Percentiles rank a stretch among this genome's conserved stretches.
Evolutionary conservation across 148 eudicot species (phyloP).

Genomic region (Spergularia marina): DNA sequence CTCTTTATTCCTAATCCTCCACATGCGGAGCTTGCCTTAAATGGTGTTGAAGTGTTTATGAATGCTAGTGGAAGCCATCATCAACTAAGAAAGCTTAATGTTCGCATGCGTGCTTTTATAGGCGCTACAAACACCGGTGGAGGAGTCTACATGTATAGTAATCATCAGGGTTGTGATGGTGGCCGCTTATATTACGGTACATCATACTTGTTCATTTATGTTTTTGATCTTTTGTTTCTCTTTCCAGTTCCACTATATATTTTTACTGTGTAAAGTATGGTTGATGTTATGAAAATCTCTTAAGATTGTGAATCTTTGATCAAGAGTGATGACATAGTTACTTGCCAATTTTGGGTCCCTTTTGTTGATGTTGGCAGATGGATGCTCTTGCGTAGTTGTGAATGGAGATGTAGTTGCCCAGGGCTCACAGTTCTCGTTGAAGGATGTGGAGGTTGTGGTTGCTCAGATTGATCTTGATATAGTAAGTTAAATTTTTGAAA

Average conservation of each 20-base stretch:
- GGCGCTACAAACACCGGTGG: conserved; percentile 90
- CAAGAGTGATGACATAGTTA: not conserved
- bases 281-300: too few relatives aligned
- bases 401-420: conserved; percentile 98
- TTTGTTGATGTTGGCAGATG: conserved; percentile 56
- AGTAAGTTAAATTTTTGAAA: conserved; percentile 38
- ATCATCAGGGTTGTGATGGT: conserved; percentile 98
- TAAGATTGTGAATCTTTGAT: not conserved
- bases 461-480: conserved; percentile 95
- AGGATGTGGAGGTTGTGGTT: conserved; percentile 87
- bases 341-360: not conserved
- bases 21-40: conserved; percentile 85
- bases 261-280: not conserved
- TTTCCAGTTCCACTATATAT: not conserved
- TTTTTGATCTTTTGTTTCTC: not conserved
- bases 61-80: conserved; percentile 99
- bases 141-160: conserved; percentile 95
- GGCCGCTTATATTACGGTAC: conserved; percentile 93
- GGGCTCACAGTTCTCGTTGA: conserved; percentile 93
- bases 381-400: conserved; percentile 85
- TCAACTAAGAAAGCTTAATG: conserved; percentile 89
- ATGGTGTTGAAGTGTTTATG: conserved; percentile 91
- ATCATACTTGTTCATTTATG: not conserved
- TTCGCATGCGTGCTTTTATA: conserved; percentile 82
- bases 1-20: conserved; percentile 76